Conservation (phyloP, 331 rosid species). For the Cydonia oblonga region DNA sequence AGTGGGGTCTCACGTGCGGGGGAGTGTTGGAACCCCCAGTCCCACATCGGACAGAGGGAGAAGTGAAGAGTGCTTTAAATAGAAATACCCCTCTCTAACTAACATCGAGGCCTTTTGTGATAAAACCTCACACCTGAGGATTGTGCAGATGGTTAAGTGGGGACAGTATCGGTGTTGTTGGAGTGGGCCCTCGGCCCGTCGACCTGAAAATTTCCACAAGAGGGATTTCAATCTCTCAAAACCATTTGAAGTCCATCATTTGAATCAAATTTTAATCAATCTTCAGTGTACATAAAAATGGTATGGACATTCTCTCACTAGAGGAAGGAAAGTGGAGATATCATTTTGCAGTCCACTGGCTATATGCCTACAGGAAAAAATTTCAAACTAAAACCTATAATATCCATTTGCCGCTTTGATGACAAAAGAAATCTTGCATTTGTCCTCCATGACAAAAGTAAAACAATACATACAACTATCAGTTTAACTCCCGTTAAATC, state of each 20-base stretch:
- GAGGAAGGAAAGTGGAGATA: not conserved
- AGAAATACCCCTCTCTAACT: no score
- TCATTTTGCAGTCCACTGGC: not conserved
- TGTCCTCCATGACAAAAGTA: not conserved
- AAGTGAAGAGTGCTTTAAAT: no score
- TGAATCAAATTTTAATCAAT: not conserved
- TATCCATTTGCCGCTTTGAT: not conserved
- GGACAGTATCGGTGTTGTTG: no score
- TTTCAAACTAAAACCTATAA: not conserved
- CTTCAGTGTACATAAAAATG: not conserved
- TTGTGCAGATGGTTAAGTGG: no score
- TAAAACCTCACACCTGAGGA: no score
- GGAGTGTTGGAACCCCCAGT: no score
- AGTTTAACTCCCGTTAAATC: not conserved
- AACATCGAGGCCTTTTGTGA: no score
- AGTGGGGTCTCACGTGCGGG: no score
- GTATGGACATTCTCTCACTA: not conserved
- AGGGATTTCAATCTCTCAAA: not conserved
- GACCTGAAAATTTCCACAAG: no score
- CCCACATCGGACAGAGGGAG: no score
- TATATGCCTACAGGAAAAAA: not conserved
- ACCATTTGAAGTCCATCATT: not conserved
- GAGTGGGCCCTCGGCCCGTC: no score
- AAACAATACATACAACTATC: not conserved
- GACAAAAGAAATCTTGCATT: not conserved